Percentiles rank a stretch among this genome's conserved stretches.
phyloP scores from a whole-genome alignment of 768 basidiomycete species.

The Asterophora lycoperdoides region DNA sequence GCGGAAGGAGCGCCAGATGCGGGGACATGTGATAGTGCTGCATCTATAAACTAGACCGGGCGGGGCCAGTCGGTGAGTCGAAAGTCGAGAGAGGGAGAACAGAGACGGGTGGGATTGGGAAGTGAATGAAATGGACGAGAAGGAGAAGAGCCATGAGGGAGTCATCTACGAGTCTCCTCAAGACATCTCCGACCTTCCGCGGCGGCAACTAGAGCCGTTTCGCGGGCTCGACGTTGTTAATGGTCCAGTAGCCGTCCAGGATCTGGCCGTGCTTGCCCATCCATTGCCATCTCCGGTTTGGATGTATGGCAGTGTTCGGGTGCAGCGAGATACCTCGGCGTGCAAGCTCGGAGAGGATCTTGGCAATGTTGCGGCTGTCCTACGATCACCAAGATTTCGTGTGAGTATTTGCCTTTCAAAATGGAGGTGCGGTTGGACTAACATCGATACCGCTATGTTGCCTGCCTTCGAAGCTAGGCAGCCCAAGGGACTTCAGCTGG shows the following conservation, averaged over 20 bases:
- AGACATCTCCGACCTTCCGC: background rate
- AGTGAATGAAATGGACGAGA: background rate
- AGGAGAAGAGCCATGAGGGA: background rate
- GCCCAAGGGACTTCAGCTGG: constrained; percentile 69
- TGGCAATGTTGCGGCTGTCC: constrained; percentile 89
- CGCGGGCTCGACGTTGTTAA: background rate
- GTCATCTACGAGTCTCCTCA: background rate
- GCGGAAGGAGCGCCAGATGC: background rate
- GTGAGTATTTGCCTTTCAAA: constrained; percentile 13
- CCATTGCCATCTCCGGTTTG: constrained; percentile 73
- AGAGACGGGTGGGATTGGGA: background rate
- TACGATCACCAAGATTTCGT: constrained; percentile 25
- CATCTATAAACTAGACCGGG: background rate
- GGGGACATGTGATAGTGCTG: background rate
- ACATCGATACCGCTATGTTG: constrained; percentile 91
- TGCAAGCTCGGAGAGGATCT: constrained; percentile 78
- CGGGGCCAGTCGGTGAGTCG: background rate
- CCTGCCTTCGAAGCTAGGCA: constrained; percentile 77
- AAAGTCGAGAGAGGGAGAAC: too few relatives aligned
- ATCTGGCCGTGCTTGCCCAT: constrained; percentile 77
- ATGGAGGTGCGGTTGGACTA: constrained; percentile 31
- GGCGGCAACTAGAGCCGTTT: background rate
- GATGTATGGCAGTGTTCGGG: constrained; percentile 69
- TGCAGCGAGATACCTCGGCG: constrained; percentile 60
- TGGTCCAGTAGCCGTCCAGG: constrained; percentile 39